Evolutionary conservation across 2,329 filamentous ascomycete species (phyloP).

Genomic region (Aspergillus tamarii): DNA sequence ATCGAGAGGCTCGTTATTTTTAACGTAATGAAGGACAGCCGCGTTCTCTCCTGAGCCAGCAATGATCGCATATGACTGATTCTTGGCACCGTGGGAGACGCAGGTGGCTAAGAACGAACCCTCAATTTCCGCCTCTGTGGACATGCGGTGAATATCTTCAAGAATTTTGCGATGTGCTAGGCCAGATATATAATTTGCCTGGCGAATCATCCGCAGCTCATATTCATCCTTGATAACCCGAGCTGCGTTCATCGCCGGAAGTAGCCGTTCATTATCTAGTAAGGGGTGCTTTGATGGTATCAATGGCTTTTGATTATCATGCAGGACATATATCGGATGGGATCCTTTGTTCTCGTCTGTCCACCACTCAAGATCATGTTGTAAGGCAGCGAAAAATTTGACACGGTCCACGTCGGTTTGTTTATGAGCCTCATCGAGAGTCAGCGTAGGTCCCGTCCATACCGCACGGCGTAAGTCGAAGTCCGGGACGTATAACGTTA

Average conservation of each 20-base stretch:
- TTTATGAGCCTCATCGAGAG: constrained; percentile 59
- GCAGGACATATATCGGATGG: constrained; percentile 41
- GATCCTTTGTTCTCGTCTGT: constrained; percentile 26
- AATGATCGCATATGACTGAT: constrained; percentile 88
- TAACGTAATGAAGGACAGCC: constrained; percentile 84
- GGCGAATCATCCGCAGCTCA: constrained; percentile 72
- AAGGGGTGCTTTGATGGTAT: constrained; percentile 22
- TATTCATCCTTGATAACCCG: constrained; percentile 75
- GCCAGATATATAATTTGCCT: constrained; percentile 72
- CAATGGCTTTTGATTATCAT: constrained; percentile 39
- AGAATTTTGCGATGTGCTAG: constrained; percentile 68
- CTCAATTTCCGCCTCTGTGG: constrained; percentile 82
- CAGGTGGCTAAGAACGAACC: constrained; percentile 77
- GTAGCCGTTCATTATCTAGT: constrained; percentile 34
- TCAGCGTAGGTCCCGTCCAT: constrained; percentile 47
- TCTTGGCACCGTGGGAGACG: constrained; percentile 72
- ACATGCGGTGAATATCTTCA: constrained; percentile 62
- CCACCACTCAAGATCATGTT: constrained; percentile 54
- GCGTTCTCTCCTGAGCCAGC: constrained; percentile 78
- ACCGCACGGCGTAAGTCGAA: constrained; percentile 57
- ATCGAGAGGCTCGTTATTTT: constrained; percentile 70
- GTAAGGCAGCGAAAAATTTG: constrained; percentile 57
- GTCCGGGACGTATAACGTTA: constrained; percentile 75
- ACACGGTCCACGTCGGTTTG: constrained; percentile 73
- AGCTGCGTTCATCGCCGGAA: constrained; percentile 65